Percentiles rank a stretch among this genome's conserved stretches.
phyloP scores from a whole-genome alignment of 768 basidiomycete species.

The Russula sp. region DNA sequence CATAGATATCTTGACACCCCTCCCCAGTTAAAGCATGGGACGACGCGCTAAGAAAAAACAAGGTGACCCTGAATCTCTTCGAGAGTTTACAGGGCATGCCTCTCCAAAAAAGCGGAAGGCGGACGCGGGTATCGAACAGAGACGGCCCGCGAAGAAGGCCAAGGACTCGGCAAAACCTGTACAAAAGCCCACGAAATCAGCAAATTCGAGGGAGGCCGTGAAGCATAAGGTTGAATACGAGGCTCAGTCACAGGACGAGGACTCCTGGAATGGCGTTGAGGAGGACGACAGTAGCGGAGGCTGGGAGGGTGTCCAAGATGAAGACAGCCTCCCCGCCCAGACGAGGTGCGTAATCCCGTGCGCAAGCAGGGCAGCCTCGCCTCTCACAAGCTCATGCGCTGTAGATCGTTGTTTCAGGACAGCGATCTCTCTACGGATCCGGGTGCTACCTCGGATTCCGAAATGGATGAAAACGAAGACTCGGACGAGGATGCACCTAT shows the following conservation, averaged over 20 bases:
- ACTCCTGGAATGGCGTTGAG: constrained; percentile 30
- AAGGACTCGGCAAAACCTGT: constrained; percentile 27
- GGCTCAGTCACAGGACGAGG: constrained; percentile 21
- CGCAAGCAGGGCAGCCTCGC: not conserved
- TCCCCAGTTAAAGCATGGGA: constrained; percentile 48
- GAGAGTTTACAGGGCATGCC: constrained; percentile 33
- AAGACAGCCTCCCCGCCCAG: constrained; percentile 38
- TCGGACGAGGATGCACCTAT: constrained; percentile 43
- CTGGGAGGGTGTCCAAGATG: constrained; percentile 60
- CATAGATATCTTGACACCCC: not conserved
- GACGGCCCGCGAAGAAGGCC: constrained; percentile 35
- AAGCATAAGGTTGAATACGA: constrained; percentile 19
- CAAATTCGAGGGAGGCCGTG: constrained; percentile 22
- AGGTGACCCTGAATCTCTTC: constrained; percentile 55
- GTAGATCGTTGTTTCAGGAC: constrained; percentile 43
- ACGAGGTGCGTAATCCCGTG: constrained; percentile 32
- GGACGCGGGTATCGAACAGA: constrained; percentile 31
- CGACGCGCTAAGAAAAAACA: constrained; percentile 85
- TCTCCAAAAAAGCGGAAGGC: constrained; percentile 69
- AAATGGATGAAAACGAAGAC: constrained; percentile 37
- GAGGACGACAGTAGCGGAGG: constrained; percentile 38
- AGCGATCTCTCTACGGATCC: constrained; percentile 40
- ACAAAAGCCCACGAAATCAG: not conserved
- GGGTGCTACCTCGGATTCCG: constrained; percentile 41
- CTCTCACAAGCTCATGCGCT: not conserved